Conservation (phyloP, 2,329 filamentous ascomycete species). For the Hypoxylon sp. region DNA sequence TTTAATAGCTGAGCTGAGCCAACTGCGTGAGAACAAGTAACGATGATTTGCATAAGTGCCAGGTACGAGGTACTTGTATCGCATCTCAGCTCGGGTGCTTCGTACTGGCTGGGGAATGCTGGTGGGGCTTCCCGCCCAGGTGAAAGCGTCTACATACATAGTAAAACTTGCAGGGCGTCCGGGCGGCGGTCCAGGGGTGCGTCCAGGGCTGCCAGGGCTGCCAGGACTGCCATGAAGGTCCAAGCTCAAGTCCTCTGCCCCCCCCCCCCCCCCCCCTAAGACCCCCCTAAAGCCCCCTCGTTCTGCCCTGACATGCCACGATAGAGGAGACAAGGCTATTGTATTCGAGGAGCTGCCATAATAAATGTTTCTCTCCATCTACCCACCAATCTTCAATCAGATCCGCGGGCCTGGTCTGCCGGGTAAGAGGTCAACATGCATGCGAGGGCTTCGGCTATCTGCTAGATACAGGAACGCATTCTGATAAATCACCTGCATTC, state of each 20-base stretch:
- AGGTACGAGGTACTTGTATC: not conserved
- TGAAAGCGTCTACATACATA: conserved; percentile 5
- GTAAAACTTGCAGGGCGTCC: no score
- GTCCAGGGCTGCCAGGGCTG: no score
- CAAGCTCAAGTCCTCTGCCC: no score
- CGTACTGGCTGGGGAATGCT: conserved; percentile 16
- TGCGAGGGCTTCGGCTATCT: not conserved
- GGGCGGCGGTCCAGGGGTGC: no score
- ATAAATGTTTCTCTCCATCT: not conserved
- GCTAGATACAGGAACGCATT: not conserved
- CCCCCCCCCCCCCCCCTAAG: no score
- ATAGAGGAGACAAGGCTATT: conserved; percentile 11
- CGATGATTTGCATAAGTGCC: not conserved
- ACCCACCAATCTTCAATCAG: not conserved
- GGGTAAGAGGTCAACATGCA: not conserved
- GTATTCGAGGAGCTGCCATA: conserved; percentile 1
- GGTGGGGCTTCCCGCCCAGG: conserved; percentile 24
- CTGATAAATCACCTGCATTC: conserved; percentile 1
- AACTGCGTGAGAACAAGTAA: conserved; percentile 29
- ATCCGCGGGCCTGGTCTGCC: not conserved
- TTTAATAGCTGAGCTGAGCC: conserved; percentile 17
- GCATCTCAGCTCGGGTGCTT: no score
- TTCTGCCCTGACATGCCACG: no score
- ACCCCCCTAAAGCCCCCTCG: no score
- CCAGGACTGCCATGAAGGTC: no score